Evolutionary conservation across 257 asterid species (phyloP), one percentile per base, ranked within the genome.

Genomic region (Solanum appendiculatum): DNA sequence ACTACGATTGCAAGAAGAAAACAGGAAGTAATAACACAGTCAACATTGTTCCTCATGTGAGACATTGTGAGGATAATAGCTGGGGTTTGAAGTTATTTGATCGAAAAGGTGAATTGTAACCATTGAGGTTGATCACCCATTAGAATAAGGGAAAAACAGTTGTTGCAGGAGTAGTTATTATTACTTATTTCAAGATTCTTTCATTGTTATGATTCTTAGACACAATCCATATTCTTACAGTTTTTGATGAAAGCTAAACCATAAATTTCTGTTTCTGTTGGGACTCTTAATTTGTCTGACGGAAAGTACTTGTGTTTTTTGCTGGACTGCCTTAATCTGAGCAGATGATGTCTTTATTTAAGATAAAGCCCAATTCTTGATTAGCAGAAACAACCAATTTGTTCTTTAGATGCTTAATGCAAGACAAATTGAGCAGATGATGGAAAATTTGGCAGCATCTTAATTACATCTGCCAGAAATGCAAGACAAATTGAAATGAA

Each of bases 11-110:
- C 84, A 91, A 88, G 34, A 46, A 72, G 88, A 81, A 81, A 31
- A 92, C 86, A 69, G 70, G 40, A 36, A 93, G 94, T 20, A 88
- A 82, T 36, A 97, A 94, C 87, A 89, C 94, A 1, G 92, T 94
- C 48, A 85, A 64, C 13, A 23, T 91, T 48, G 95, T 92, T 77
- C 93, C 97, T 60, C 93, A 93, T 88, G 92, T 96, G 51, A 90
- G 88, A 89, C 96, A 93, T 77, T 94, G 98, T 89, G 98, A 94
- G 91, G 98, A 96, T 80, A 91, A 90, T 92, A 91, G 89, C 86
- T 92, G 94, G 95, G 98, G 98, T 18, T 91, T 94, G 12, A 95
- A 93, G 92, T 91, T 95, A 85, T 86, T 93, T 84, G 92, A 88
- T 2, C 39, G 2, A 7, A 87, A 86, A 68, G 68, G 63, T 69